Evolutionary conservation across 805 yeast genomes (phyloP).

Genomic region (Myxozyma geophila): DNA sequence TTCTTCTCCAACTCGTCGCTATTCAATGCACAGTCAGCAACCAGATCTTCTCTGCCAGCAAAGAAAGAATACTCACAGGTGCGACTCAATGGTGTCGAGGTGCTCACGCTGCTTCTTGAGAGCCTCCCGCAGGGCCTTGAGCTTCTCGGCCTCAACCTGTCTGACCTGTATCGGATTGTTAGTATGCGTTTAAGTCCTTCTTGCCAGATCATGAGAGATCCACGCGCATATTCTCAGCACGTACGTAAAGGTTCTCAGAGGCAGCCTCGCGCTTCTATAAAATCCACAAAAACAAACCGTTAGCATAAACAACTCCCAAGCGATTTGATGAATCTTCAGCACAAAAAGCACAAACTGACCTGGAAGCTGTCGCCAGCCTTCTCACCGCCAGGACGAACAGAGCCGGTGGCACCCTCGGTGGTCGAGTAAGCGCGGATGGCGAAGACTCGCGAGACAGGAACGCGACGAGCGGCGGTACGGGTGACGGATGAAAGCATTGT

Average conservation of each 20-base stretch:
- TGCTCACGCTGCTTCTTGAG: constrained; percentile 63
- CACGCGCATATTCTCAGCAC: not conserved
- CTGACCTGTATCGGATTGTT: constrained; percentile 49
- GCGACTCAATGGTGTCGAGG: constrained; percentile 36
- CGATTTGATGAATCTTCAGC: not conserved
- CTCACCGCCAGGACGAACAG: constrained; percentile 58
- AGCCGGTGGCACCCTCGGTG: constrained; percentile 66
- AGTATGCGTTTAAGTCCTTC: not conserved
- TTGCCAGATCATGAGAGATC: not conserved
- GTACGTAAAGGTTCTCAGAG: constrained; percentile 65
- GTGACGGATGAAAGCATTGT: constrained; percentile 28
- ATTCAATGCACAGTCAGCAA: not conserved
- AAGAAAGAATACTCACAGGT: constrained; percentile 34
- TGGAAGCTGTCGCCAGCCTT: constrained; percentile 62
- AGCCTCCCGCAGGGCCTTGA: constrained; percentile 73
- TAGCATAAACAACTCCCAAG: not conserved
- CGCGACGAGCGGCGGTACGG: constrained; percentile 35
- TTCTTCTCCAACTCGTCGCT: constrained; percentile 35
- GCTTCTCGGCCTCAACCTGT: constrained; percentile 88
- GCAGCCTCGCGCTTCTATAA: constrained; percentile 85
- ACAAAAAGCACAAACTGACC: constrained; percentile 7
- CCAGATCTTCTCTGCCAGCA: not conserved
- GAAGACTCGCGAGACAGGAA: constrained; percentile 28
- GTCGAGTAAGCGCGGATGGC: constrained; percentile 48
- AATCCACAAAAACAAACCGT: constrained; percentile 24